Evolutionary conservation across 163 green algal species (phyloP).

Genomic region (Scenedesmus sp.): DNA sequence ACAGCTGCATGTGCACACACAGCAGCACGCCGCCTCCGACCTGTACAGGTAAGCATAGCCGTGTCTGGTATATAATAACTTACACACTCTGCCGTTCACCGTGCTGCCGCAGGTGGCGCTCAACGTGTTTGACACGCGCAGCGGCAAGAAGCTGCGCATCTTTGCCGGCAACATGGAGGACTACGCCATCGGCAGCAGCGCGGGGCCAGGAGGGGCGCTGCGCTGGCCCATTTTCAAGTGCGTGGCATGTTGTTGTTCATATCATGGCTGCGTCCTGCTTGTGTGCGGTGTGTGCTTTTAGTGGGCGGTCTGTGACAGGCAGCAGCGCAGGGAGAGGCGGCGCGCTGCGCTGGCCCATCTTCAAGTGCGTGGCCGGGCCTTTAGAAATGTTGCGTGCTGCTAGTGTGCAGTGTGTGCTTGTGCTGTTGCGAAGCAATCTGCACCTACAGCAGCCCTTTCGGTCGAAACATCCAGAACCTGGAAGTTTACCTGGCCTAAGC

Average conservation of each 20-base stretch:
- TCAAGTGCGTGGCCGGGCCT: background rate
- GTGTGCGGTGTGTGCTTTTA: background rate
- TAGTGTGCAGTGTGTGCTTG: background rate
- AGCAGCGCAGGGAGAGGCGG: background rate
- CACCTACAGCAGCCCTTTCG: background rate
- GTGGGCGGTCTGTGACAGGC: background rate
- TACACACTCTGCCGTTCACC: background rate
- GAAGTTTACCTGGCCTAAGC: too few relatives aligned
- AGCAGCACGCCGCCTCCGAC: too few relatives aligned
- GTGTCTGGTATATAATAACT: background rate
- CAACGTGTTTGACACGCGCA: slow-evolving; percentile 89
- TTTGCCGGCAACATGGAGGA: slow-evolving; percentile 88
- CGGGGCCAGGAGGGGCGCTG: slow-evolving; percentile 28
- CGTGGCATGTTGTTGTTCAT: background rate
- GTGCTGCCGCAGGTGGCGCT: slow-evolving; percentile 53
- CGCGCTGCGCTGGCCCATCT: background rate
- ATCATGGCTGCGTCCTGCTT: background rate
- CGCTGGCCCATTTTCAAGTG: slow-evolving; percentile 86
- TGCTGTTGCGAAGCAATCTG: background rate
- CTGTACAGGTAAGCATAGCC: background rate
- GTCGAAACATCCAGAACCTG: too few relatives aligned
- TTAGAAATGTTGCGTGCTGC: slow-evolving; percentile 18
- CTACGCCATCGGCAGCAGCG: slow-evolving; percentile 55
- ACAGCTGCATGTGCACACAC: too few relatives aligned
- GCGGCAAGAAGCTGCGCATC: slow-evolving; percentile 86